Evolutionary conservation across 2,329 filamentous ascomycete genomes (phyloP), one percentile per base, ranked within the genome.

Genomic region (Sporothrix pseudoabietina): DNA sequence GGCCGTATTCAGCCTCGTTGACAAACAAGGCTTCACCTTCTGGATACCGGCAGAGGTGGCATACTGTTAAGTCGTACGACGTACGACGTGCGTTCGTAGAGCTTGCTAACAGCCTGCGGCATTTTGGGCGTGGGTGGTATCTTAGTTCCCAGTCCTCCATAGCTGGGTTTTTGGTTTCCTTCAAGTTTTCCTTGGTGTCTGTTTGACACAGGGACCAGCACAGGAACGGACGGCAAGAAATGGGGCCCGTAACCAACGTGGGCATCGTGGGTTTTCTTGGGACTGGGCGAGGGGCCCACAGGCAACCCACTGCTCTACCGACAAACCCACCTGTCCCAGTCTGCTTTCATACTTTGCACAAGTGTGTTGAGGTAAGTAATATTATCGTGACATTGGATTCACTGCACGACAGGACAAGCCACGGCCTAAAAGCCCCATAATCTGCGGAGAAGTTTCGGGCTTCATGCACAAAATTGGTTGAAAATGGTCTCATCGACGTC

Each of bases 81-180:
- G 26, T 26, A 26, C 26, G 26, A 26, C 26, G 26, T 26, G 26
- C 26, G 26, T 26, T 26, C 26, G 26, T 35, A 35, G 35, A 35
- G 35, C 8, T 35, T 8, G 32, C 22, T 4, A 39, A 26, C n/a
- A 22, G 61, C 61, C 49, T 71, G 69, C 69, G 69, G 69, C 55
- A 71, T 71, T 71, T 71, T 71, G 69, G 39, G 61, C 65, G 47
- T 41, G 59, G 44, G 44, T 49, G 44, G 26, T 26, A 55, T 22
- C 52, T 26, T 63, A 41, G 57, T 41, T 63, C 57, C 57, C 32
- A 63, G 57, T 26, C 26, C 26, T 26, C 26, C 26, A 2, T 63
- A 63, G 57, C 57, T 41, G 57, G 55, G 32, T 63, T 63, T 41
- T 41, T 63, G 35, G 57, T 61, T 19, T 39, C 30, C 30, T 39